Conservation (phyloP, 1,139 yeast genomes). For the Pneumocystis carinii region DNA sequence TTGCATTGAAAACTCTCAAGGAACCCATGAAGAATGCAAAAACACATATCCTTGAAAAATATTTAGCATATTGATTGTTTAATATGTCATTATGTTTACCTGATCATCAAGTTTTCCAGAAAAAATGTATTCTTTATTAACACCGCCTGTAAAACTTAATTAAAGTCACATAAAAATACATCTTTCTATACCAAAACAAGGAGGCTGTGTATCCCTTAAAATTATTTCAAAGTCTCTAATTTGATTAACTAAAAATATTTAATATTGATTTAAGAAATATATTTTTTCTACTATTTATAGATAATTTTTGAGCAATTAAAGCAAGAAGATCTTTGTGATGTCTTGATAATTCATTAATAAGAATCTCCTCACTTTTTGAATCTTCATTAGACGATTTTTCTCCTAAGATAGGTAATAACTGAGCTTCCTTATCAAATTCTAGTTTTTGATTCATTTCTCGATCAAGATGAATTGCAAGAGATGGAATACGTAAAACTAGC, state of each 20-base stretch:
- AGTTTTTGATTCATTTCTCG: constrained; percentile 63
- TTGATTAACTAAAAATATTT: neutral
- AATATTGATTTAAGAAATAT: neutral
- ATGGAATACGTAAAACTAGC: constrained; percentile 65
- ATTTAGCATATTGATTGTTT: constrained; percentile 32
- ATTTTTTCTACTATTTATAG: constrained; percentile 33
- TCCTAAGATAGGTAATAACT: constrained; percentile 77
- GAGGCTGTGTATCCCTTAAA: constrained; percentile 71
- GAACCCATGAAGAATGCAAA: neutral
- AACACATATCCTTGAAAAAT: neutral
- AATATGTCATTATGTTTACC: constrained; percentile 2
- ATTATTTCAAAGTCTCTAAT: constrained; percentile 81
- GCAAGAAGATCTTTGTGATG: constrained; percentile 60
- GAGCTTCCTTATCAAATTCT: constrained; percentile 80
- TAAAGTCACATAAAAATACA: neutral
- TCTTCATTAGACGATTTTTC: constrained; percentile 24
- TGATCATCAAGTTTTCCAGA: constrained; percentile 89
- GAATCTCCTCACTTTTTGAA: constrained; percentile 17
- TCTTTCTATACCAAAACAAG: constrained; percentile 26
- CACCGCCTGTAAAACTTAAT: constrained; percentile 46
- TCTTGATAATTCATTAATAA: constrained; percentile 28
- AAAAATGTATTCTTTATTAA: constrained; percentile 78
- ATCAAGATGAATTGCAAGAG: constrained; percentile 83
- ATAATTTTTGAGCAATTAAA: constrained; percentile 50
- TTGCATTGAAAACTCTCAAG: neutral